Conservation (phyloP, 495 filamentous ascomycete genomes). For the Aspergillus asperescens region DNA sequence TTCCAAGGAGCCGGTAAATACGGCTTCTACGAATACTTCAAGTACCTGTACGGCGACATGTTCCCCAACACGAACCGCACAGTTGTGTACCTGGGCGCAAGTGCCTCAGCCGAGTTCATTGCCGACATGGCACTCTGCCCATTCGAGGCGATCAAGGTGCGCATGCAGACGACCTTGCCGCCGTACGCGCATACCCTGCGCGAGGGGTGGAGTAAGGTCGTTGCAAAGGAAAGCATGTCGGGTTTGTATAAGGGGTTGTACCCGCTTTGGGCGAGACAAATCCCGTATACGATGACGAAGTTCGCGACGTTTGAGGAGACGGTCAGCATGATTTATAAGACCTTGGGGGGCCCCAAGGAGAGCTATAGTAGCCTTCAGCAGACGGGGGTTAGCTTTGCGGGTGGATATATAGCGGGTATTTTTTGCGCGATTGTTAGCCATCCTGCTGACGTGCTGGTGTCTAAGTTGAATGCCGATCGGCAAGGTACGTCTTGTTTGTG, state of each 20-base stretch:
- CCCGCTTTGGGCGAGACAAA: conserved; percentile 67
- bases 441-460: conserved; percentile 69
- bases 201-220: conserved; percentile 58
- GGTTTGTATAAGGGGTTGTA: conserved; percentile 65
- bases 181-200: conserved; percentile 57
- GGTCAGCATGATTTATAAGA: conserved; percentile 56
- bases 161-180: conserved; percentile 67
- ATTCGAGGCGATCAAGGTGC: conserved; percentile 65
- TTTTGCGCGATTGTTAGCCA: conserved; percentile 61
- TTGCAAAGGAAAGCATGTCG: conserved; percentile 51
- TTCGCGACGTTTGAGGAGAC: conserved; percentile 71
- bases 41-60: conserved; percentile 62
- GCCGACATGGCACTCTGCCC: conserved; percentile 65
- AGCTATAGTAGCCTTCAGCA: conserved; percentile 56
- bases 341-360: conserved; percentile 61
- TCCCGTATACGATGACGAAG: conserved; percentile 73
- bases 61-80: conserved; percentile 61
- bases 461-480: conserved; percentile 62
- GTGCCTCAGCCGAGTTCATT: conserved; percentile 62
- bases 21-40: conserved; percentile 72
- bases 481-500: conserved; percentile 40
- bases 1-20: conserved; percentile 76
- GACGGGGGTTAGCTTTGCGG: conserved; percentile 64
- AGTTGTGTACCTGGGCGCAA: conserved; percentile 58
- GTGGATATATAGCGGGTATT: conserved; percentile 68